Conservation (phyloP, 2,329 filamentous ascomycete genomes). For the Fusarium domesticum region DNA sequence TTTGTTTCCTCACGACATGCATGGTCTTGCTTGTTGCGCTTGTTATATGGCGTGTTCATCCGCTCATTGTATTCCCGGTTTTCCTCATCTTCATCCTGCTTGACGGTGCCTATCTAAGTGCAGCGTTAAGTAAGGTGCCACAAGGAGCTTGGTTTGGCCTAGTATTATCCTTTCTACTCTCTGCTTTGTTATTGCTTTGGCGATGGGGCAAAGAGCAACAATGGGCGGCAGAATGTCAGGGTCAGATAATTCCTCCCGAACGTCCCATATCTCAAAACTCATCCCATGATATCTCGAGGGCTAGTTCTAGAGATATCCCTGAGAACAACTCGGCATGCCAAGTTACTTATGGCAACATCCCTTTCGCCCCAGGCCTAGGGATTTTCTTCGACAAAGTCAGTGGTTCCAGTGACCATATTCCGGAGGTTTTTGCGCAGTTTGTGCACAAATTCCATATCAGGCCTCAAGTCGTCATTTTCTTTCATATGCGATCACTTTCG, state of each 20-base stretch:
- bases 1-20: conserved; percentile 72
- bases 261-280: conserved; percentile 15
- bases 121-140: conserved; percentile 67
- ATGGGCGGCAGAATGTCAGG: conserved; percentile 64
- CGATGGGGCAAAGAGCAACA: conserved; percentile 76
- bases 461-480: conserved; percentile 67
- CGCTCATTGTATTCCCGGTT: conserved; percentile 54
- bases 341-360: conserved; percentile 37
- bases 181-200: conserved; percentile 67
- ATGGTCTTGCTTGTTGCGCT: conserved; percentile 69
- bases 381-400: conserved; percentile 77
- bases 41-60: conserved; percentile 64
- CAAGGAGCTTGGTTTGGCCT: conserved; percentile 76
- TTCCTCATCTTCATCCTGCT: conserved; percentile 61
- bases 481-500: conserved; percentile 63
- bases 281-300: conserved; percentile 6
- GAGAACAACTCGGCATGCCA: neutral
- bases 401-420: neutral
- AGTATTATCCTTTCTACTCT: conserved; percentile 57
- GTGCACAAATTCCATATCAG: conserved; percentile 63
- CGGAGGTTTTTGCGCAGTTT: conserved; percentile 59
- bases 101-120: conserved; percentile 66
- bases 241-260: conserved; percentile 48
- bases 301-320: neutral
- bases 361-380: conserved; percentile 54